A percentile compares a stretch with the other conserved stretches of the same genome.
Conservation (phyloP, 2,329 filamentous ascomycete genomes). For the Samsoniella hepiali region DNA sequence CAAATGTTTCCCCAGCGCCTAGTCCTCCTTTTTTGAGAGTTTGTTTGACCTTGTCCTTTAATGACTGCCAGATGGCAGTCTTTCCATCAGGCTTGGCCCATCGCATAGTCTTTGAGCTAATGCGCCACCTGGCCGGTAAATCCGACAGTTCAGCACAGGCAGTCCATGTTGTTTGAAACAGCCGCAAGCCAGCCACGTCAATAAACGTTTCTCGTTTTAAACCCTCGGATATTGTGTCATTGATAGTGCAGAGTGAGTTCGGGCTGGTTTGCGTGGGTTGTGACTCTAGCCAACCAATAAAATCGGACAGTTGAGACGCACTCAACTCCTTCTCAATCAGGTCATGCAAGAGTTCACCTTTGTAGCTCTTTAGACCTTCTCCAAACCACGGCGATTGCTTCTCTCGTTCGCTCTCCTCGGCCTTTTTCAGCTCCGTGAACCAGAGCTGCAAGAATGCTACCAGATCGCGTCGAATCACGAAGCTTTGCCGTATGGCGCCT, state of each 20-base stretch:
- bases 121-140: constrained; percentile 40
- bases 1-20: constrained; percentile 35
- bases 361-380: constrained; percentile 24
- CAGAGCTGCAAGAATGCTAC: constrained; percentile 46
- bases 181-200: constrained; percentile 38
- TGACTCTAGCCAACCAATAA: constrained; percentile 42
- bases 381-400: constrained; percentile 34
- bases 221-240: constrained; percentile 42
- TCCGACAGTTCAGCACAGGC: background rate
- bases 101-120: constrained; percentile 34
- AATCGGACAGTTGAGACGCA: constrained; percentile 40
- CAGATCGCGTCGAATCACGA: constrained; percentile 42
- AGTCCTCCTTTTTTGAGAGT: constrained; percentile 33
- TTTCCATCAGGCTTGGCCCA: constrained; percentile 34
- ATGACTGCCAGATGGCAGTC: constrained; percentile 31
- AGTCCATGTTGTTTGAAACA: constrained; percentile 28
- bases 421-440: constrained; percentile 41
- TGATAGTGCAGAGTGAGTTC: constrained; percentile 39
- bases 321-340: constrained; percentile 44
- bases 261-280: constrained; percentile 28
- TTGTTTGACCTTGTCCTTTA: constrained; percentile 33
- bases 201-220: constrained; percentile 41
- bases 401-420: constrained; percentile 30
- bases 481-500: constrained; percentile 42
- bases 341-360: constrained; percentile 22